Evolutionary conservation across 2,329 filamentous ascomycete genomes (phyloP).

Genomic region (Tolypocladium inflatum): DNA sequence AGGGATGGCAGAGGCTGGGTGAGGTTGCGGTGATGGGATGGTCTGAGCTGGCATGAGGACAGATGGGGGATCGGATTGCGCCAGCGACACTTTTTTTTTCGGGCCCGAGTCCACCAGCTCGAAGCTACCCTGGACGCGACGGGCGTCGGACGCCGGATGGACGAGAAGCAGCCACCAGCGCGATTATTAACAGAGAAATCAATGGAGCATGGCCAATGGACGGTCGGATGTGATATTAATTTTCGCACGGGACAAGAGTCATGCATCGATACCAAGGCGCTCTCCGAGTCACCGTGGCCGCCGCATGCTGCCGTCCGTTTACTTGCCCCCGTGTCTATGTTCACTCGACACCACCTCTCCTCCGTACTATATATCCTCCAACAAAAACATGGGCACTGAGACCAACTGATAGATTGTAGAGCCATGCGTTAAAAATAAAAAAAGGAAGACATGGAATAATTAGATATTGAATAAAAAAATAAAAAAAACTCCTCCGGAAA

Average conservation of each 20-base stretch:
- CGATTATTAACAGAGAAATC: background rate
- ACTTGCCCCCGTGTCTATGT: background rate
- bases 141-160: background rate
- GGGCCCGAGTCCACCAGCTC: background rate
- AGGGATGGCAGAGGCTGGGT: background rate
- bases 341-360: background rate
- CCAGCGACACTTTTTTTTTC: background rate
- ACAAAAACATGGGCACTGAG: too few species aligned
- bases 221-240: too few species aligned
- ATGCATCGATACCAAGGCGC: too few species aligned
- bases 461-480: background rate
- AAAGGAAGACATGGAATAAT: background rate
- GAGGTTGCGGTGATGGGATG: background rate
- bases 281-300: background rate
- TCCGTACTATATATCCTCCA: too few species aligned
- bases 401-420: too few species aligned
- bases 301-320: background rate
- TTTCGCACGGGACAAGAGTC: too few species aligned
- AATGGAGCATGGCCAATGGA: too few species aligned
- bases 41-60: conserved; percentile 4
- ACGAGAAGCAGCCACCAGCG: background rate
- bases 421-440: too few species aligned
- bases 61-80: conserved; percentile 2
- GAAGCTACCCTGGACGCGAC: background rate
- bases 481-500: conserved; percentile 7